These are phyloP conservation scores for Phytophthora tubulina DNA, from an alignment of 352 stramenopile genomes.

Conservation along the genomic window DNA sequence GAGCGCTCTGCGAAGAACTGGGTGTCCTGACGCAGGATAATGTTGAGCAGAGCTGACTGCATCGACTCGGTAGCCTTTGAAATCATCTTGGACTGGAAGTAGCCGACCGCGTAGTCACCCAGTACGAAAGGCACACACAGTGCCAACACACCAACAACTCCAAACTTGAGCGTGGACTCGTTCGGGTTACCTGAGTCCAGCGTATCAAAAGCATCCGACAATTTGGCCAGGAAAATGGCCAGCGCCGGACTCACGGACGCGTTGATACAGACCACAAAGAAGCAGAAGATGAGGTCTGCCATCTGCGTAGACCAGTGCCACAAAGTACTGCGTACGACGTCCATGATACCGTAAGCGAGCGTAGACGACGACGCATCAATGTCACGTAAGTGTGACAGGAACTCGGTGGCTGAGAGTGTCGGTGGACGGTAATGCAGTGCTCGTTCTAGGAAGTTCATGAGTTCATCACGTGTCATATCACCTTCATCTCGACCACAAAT, in stretches of 20 bases:
- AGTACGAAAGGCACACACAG: slow-evolving; percentile 88
- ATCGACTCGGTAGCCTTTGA: slow-evolving; percentile 86
- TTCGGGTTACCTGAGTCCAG: slow-evolving; percentile 49
- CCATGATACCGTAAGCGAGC: slow-evolving; percentile 74
- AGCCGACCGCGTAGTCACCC: slow-evolving; percentile 87
- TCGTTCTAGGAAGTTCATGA: slow-evolving; percentile 89
- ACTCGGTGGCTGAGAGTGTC: slow-evolving; percentile 83
- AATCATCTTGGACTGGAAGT: slow-evolving; percentile 93
- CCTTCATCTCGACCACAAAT: slow-evolving; percentile 88
- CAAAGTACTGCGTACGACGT: slow-evolving; percentile 84
- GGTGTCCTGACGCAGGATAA: slow-evolving; percentile 83
- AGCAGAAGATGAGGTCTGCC: slow-evolving; percentile 72
- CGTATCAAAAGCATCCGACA: slow-evolving; percentile 81
- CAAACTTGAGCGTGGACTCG: slow-evolving; percentile 66
- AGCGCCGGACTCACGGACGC: slow-evolving; percentile 82
- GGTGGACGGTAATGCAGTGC: slow-evolving; percentile 82
- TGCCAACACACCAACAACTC: slow-evolving; percentile 78
- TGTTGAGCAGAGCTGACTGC: slow-evolving; percentile 78
- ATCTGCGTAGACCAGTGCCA: slow-evolving; percentile 90
- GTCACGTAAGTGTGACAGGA: slow-evolving; percentile 83
- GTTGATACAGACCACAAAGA: slow-evolving; percentile 88
- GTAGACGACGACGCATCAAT: slow-evolving; percentile 86
- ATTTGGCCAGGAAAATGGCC: slow-evolving; percentile 74
- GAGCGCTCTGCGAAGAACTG: slow-evolving; percentile 87
- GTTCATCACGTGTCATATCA: slow-evolving; percentile 87